Percentiles rank a stretch among this genome's conserved stretches.
These are phyloP conservation scores for Dryadomyces quercus-mongolicae DNA, from an alignment of 2,329 filamentous ascomycete species.

Conservation along the genomic window DNA sequence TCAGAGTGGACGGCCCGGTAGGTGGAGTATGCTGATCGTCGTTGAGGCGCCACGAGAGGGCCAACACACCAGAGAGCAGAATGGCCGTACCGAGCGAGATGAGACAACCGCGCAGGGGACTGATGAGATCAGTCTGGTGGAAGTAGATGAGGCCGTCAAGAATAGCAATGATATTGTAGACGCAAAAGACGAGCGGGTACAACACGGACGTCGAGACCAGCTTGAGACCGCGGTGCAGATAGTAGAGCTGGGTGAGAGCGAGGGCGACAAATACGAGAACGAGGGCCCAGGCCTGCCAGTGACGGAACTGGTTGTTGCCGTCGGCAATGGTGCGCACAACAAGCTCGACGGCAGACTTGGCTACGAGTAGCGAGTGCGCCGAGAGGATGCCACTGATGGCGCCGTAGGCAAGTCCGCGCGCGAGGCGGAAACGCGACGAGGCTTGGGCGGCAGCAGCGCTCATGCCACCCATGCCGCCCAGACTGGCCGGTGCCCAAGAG, in stretches of 20 bases:
- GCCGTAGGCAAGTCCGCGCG: slow-evolving; percentile 78
- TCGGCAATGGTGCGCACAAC: slow-evolving; percentile 78
- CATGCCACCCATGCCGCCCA: too few relatives aligned
- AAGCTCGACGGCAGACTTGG: slow-evolving; percentile 92
- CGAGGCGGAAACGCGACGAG: slow-evolving; percentile 40
- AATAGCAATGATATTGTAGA: slow-evolving; percentile 98
- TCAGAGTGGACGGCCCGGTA: slow-evolving; percentile 55
- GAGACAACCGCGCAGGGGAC: slow-evolving; percentile 61
- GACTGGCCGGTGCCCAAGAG: neutral
- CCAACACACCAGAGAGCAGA: slow-evolving; percentile 75
- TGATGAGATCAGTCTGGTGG: slow-evolving; percentile 70
- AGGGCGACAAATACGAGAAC: slow-evolving; percentile 68
- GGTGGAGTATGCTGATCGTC: slow-evolving; percentile 56
- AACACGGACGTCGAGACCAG: slow-evolving; percentile 90
- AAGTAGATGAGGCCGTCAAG: slow-evolving; percentile 97
- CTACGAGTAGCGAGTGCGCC: slow-evolving; percentile 82
- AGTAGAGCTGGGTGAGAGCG: slow-evolving; percentile 86
- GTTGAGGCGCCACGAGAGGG: slow-evolving; percentile 85
- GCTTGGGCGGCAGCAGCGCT: neutral
- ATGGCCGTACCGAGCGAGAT: slow-evolving; percentile 82
- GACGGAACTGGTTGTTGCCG: slow-evolving; percentile 82
- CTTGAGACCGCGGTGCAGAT: slow-evolving; percentile 85
- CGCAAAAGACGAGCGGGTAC: slow-evolving; percentile 94
- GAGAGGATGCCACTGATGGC: slow-evolving; percentile 86
- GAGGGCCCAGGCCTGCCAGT: slow-evolving; percentile 91